Base-by-base conservation (phyloP, 2,329 filamentous ascomycete species). In the Dactylellina leptospora region DNA sequence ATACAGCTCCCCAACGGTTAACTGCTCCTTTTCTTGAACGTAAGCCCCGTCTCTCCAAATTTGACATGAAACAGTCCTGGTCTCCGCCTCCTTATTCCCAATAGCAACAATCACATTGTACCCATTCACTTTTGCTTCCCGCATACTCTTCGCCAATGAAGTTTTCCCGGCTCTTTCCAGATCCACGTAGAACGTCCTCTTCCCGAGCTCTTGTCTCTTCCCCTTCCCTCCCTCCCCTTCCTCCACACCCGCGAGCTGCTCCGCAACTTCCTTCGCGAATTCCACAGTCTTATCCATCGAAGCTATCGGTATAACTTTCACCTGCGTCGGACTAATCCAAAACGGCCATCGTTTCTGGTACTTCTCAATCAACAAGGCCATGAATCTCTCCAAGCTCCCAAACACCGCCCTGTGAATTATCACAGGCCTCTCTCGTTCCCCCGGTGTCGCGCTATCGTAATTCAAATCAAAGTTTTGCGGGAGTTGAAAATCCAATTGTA, bases 401-500 rank as follows among this genome's bases (percentile, higher is more conserved):
- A 96, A 84, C 33, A 96, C 89, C 11, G 92, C 92, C 53, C 92
- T 87, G 78, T 96, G 92, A 55, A 96, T 88, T 77, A 96, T 85
- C 36, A 96, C 91, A 0, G 92, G 92, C 1, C 61, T 68, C 40
- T 75, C 75, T 4, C 44, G 45, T 22, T 36, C 58, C 1, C 73
- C 44, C 8, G 71, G 6, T 60, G 72, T 8, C 64, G 75, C n/a
- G 62, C 58, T 87, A 77, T 86, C 83, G 77, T 96, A 96, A 76
- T 88, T 85, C 33, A 96, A 82, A 47, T 86, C 86, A 78, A 96
- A 96, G 10, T 91, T 86, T 78, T 91, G 90, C 0, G 92, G 92
- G 1, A 96, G 83, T 80, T 96, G 92, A 79, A 96, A 96, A 79
- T 96, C 92, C 25, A 96, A 85, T 81, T 96, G 92, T 54, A 96